phyloP scores from a whole-genome alignment of 2,329 filamentous ascomycete genomes.

The Magnaporthiopsis incrustans region DNA sequence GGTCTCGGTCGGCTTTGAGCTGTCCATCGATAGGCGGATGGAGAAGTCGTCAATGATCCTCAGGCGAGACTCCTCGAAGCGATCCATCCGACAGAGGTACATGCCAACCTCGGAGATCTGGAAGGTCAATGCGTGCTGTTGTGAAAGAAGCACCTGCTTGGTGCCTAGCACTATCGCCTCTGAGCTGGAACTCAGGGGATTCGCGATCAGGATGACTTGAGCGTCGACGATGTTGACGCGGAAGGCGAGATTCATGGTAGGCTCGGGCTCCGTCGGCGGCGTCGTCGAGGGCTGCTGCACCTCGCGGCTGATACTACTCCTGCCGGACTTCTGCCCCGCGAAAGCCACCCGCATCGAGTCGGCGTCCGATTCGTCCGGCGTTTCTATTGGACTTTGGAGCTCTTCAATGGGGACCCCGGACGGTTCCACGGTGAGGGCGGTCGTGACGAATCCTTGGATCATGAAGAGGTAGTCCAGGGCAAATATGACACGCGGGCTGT shows the following conservation, averaged over 20 bases:
- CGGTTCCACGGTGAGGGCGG: conserved; percentile 61
- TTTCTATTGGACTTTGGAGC: conserved; percentile 47
- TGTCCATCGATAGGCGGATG: conserved; percentile 80
- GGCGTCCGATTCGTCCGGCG: conserved; percentile 49
- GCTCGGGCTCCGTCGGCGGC: conserved; percentile 11
- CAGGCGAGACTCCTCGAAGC: conserved; percentile 81
- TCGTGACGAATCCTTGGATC: conserved; percentile 72
- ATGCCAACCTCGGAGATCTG: conserved; percentile 93
- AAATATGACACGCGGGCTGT: conserved; percentile 91
- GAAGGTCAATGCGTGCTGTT: conserved; percentile 88
- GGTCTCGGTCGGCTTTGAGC: conserved; percentile 51
- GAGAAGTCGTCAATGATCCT: conserved; percentile 97
- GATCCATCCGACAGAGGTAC: conserved; percentile 98
- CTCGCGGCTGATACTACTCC: conserved; percentile 16
- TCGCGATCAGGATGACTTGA: conserved; percentile 92
- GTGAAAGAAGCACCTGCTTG: conserved; percentile 85
- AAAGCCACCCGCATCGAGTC: conserved; percentile 46
- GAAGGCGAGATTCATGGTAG: conserved; percentile 71
- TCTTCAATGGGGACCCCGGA: conserved; percentile 34
- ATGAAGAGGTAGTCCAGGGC: conserved; percentile 93
- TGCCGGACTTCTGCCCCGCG: conserved; percentile 26
- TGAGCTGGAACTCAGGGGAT: conserved; percentile 79
- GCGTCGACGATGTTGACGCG: conserved; percentile 92
- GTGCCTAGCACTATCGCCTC: conserved; percentile 94
- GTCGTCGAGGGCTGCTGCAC: conserved; percentile 7